phyloP scores from a whole-genome alignment of 1,284 basidiomycete genomes.

The Cutaneotrichosporon dermatis region DNA sequence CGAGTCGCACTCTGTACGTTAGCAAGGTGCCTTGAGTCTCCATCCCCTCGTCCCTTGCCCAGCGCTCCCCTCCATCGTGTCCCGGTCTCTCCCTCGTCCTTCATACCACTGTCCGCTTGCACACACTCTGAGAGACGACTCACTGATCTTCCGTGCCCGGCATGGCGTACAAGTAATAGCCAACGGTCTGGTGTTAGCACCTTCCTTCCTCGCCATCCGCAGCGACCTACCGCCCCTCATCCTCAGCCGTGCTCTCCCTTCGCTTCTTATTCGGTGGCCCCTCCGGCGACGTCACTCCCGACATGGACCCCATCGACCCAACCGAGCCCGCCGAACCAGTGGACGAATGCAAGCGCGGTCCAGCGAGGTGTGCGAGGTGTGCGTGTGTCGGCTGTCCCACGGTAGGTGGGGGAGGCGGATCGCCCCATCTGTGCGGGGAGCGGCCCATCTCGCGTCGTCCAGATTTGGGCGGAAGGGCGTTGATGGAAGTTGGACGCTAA shows the following conservation, averaged over 20 bases:
- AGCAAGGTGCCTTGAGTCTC: no score
- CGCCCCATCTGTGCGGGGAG: neutral
- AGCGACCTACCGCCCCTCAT: neutral
- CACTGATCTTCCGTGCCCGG: slow-evolving; percentile 21
- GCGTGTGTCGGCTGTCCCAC: neutral
- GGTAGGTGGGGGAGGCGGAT: neutral
- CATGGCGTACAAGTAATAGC: slow-evolving; percentile 23
- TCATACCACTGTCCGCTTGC: no score
- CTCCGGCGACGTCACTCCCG: no score
- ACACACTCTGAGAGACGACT: neutral
- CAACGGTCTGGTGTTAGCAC: slow-evolving; percentile 7
- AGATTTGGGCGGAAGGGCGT: no score
- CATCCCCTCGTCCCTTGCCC: no score
- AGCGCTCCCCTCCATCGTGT: no score
- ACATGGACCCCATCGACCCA: no score
- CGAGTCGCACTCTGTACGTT: slow-evolving; percentile 41
- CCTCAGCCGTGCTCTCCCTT: neutral
- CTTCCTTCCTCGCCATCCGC: neutral
- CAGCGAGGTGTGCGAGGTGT: neutral
- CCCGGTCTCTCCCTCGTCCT: no score
- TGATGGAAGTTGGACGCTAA: no score
- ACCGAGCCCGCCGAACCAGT: no score
- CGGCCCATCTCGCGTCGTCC: neutral
- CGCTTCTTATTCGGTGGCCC: neutral
- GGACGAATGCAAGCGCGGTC: neutral